phyloP scores from a whole-genome alignment of 768 basidiomycete species.

The Cantharellus anzutake region DNA sequence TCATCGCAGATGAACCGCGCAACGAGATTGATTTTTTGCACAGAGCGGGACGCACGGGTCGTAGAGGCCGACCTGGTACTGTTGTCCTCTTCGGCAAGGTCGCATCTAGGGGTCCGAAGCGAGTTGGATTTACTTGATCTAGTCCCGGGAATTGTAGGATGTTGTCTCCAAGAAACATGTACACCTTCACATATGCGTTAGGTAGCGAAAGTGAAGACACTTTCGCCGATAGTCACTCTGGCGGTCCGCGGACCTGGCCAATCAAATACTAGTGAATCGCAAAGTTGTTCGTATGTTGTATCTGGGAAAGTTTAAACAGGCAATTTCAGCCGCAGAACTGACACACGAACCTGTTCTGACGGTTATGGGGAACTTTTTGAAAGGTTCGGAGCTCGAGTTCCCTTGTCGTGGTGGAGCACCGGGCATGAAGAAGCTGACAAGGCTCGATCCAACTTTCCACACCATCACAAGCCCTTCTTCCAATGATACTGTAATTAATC shows the following conservation, averaged over 20 bases:
- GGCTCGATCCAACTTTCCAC: conserved; percentile 89
- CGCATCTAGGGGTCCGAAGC: not conserved
- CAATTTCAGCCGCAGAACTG: not conserved
- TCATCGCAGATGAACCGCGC: conserved; percentile 73
- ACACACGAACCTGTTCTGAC: conserved; percentile 35
- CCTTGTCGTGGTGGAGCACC: conserved; percentile 88
- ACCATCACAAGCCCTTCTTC: conserved; percentile 71
- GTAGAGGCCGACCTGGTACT: conserved; percentile 34
- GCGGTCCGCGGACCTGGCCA: conserved; percentile 78
- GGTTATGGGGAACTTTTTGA: conserved; percentile 72
- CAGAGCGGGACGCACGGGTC: conserved; percentile 54
- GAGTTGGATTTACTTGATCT: not conserved
- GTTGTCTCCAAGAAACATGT: too few species aligned
- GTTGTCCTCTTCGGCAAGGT: conserved; percentile 60
- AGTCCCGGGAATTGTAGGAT: not conserved
- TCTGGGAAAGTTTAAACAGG: conserved; percentile 16
- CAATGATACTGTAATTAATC: conserved; percentile 72
- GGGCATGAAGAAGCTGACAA: conserved; percentile 67
- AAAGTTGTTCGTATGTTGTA: conserved; percentile 39
- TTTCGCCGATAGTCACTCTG: conserved; percentile 63
- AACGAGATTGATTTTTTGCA: conserved; percentile 88
- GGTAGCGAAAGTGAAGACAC: conserved; percentile 76
- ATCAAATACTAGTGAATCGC: conserved; percentile 60
- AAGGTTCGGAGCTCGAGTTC: conserved; percentile 61
- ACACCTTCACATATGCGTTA: conserved; percentile 4